A percentile compares a stretch with the other conserved stretches of the same genome.
phyloP scores from a whole-genome alignment of 306 rosid species.

The Leucaena leucocephala region DNA sequence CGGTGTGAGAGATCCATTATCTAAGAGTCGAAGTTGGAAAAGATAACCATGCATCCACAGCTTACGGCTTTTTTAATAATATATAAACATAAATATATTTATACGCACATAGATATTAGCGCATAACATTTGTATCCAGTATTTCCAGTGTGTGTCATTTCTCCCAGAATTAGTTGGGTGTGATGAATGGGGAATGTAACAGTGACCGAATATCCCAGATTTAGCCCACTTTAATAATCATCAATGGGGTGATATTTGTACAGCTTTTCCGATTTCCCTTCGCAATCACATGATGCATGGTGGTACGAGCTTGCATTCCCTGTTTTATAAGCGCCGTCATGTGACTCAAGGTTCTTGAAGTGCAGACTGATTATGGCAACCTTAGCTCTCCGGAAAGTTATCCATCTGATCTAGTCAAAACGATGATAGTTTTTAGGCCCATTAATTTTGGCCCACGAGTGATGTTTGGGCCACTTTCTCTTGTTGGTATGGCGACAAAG shows the following conservation, averaged over 20 bases:
- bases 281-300: neutral
- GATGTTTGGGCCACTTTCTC: neutral
- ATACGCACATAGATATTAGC: neutral
- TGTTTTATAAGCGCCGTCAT: no score
- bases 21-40: conserved; percentile 82
- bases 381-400: no score
- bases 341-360: no score
- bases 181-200: conserved; percentile 36
- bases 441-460: neutral
- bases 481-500: neutral
- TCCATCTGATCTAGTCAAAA: no score
- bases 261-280: conserved; percentile 38
- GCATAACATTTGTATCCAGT: neutral
- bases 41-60: conserved; percentile 42
- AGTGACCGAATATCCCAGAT: conserved; percentile 6
- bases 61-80: neutral
- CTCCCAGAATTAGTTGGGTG: conserved; percentile 1
- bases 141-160: conserved; percentile 11
- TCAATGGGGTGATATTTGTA: conserved; percentile 28
- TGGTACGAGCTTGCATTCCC: neutral
- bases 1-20: conserved; percentile 56
- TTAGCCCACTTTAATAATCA: conserved; percentile 16
- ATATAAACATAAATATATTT: neutral
- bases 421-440: neutral
- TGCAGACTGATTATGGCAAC: no score